Conservation (phyloP, 2,329 filamentous ascomycete species). For the Lachnellula suecica region DNA sequence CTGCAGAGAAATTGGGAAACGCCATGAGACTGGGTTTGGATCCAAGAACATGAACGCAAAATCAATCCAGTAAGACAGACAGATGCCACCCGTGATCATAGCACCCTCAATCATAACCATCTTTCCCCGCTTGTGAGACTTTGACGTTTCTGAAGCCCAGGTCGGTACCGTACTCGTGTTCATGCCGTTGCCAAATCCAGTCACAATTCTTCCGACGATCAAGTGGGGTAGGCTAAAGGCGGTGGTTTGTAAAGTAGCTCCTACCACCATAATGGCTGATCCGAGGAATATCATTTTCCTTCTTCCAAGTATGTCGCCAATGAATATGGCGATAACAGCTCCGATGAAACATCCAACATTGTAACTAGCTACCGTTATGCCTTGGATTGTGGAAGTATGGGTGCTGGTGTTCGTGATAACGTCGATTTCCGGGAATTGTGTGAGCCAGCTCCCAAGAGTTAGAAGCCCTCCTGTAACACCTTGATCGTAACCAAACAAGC, state of each 20-base stretch:
- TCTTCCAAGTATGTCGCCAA: conserved; percentile 58
- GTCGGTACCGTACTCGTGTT: conserved; percentile 51
- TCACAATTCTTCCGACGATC: conserved; percentile 50
- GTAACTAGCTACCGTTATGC: conserved; percentile 55
- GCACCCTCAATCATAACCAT: conserved; percentile 61
- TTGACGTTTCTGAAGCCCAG: conserved; percentile 61
- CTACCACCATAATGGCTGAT: conserved; percentile 56
- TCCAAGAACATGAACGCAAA: conserved; percentile 53
- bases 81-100: conserved; percentile 56
- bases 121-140: conserved; percentile 56
- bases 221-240: conserved; percentile 50
- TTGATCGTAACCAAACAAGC: conserved; percentile 48
- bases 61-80: conserved; percentile 60
- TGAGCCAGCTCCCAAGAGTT: conserved; percentile 46
- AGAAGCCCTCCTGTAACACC: conserved; percentile 48
- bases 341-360: conserved; percentile 59
- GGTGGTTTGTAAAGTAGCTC: conserved; percentile 44
- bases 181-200: conserved; percentile 51
- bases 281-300: conserved; percentile 56
- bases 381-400: conserved; percentile 33
- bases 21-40: conserved; percentile 51
- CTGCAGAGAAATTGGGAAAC: conserved; percentile 60
- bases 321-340: conserved; percentile 44
- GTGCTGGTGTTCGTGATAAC: conserved; percentile 32
- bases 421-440: conserved; percentile 53